Conservation (phyloP, 495 filamentous ascomycete species). For the Tuber indicum region DNA sequence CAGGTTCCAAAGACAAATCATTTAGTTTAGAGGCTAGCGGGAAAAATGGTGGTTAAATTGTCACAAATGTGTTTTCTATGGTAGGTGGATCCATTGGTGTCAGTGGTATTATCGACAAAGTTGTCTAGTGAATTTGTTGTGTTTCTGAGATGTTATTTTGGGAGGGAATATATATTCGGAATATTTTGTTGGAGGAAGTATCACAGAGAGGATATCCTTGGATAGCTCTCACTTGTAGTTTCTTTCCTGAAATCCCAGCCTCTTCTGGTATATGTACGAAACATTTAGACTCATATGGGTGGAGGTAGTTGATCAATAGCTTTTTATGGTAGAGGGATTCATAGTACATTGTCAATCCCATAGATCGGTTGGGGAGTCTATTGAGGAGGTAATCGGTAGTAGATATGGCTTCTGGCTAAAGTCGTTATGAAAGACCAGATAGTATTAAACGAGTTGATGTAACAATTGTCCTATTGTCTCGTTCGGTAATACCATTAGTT, state of each 20-base stretch:
- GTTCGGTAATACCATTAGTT: too few relatives aligned
- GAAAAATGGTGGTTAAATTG: not conserved
- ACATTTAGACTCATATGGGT: not conserved
- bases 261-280: not conserved
- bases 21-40: too few relatives aligned
- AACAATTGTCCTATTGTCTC: not conserved
- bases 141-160: not conserved
- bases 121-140: too few relatives aligned
- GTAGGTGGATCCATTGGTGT: too few relatives aligned
- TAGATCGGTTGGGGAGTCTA: not conserved
- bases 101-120: too few relatives aligned
- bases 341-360: not conserved
- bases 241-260: not conserved
- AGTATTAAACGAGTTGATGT: not conserved
- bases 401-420: too few relatives aligned
- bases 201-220: not conserved
- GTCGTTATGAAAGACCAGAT: not conserved
- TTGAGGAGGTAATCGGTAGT: not conserved
- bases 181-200: too few relatives aligned
- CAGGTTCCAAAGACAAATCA: too few relatives aligned
- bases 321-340: not conserved
- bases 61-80: too few relatives aligned
- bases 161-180: not conserved
- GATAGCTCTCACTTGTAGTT: rapidly evolving
- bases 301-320: not conserved